Conservation (phyloP, 352 stramenopile genomes). For the Pythium coloratum region DNA sequence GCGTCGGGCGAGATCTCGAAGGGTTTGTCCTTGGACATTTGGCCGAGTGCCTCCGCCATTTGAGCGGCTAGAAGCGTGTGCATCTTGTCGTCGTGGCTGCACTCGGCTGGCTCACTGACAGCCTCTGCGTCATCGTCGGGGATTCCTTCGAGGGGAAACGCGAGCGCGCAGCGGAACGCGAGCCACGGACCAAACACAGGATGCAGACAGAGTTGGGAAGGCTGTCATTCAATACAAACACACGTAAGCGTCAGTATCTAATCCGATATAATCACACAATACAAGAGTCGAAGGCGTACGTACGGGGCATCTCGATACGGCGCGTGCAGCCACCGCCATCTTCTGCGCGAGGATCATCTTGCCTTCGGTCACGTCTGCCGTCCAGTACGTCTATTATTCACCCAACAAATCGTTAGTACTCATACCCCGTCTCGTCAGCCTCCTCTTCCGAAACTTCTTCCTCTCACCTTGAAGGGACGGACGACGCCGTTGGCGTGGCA, state of each 20-base stretch:
- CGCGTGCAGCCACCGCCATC: constrained; percentile 54
- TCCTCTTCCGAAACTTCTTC: background rate
- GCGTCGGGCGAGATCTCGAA: constrained; percentile 44
- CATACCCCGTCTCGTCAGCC: background rate
- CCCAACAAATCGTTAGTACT: too few relatives aligned
- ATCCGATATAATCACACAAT: too few relatives aligned
- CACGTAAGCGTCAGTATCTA: background rate
- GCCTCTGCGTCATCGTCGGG: constrained; percentile 12
- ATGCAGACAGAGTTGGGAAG: constrained; percentile 66
- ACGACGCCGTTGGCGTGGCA: constrained; percentile 23
- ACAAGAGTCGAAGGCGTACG: background rate
- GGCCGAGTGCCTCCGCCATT: constrained; percentile 49
- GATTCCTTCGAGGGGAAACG: constrained; percentile 44
- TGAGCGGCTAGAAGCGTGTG: constrained; percentile 39
- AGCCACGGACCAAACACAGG: constrained; percentile 64
- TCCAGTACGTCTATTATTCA: constrained; percentile 57
- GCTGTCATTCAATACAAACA: constrained; percentile 19
- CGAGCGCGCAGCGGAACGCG: constrained; percentile 61
- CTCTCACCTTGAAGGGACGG: constrained; percentile 28
- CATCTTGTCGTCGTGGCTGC: constrained; percentile 41
- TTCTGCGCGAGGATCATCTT: constrained; percentile 80
- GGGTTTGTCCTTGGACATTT: constrained; percentile 32
- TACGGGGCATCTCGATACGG: constrained; percentile 50
- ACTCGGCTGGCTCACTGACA: constrained; percentile 31
- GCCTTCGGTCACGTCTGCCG: constrained; percentile 54